These are phyloP conservation scores for Phytophthora ohioensis DNA, from an alignment of 352 stramenopile genomes.

Conservation along the genomic window DNA sequence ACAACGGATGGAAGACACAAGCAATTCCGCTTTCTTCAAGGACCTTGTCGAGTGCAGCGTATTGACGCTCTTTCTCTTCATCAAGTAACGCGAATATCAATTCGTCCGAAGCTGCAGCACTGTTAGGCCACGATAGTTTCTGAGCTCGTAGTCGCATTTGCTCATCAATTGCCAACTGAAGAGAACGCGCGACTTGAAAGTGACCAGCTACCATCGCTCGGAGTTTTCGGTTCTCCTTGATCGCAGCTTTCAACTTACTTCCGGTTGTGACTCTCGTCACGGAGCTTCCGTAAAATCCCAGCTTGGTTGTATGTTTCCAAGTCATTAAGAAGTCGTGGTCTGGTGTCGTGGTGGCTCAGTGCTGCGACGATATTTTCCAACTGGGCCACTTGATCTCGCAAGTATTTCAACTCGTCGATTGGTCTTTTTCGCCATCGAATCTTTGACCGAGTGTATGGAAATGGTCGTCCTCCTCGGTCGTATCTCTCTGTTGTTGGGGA, in stretches of 20 bases:
- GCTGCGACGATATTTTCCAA: background rate
- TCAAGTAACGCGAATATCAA: slow-evolving; percentile 21
- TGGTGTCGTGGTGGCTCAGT: slow-evolving; percentile 2
- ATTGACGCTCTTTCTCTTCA: slow-evolving; percentile 16
- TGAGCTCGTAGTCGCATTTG: slow-evolving; percentile 2
- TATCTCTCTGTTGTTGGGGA: background rate
- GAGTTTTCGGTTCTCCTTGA: slow-evolving; percentile 21
- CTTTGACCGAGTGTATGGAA: slow-evolving; percentile 28
- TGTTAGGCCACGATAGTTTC: slow-evolving; percentile 13
- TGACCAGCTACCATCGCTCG: slow-evolving; percentile 1
- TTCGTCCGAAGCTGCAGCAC: slow-evolving; percentile 6
- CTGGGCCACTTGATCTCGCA: slow-evolving; percentile 21
- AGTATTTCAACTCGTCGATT: slow-evolving; percentile 42
- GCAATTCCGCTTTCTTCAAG: slow-evolving; percentile 15
- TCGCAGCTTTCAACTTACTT: background rate
- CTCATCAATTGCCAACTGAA: slow-evolving; percentile 22
- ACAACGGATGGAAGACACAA: slow-evolving; percentile 7
- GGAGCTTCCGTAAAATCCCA: slow-evolving; percentile 1
- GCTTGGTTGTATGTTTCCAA: background rate
- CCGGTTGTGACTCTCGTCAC: slow-evolving; percentile 1
- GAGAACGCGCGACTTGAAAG: slow-evolving; percentile 6
- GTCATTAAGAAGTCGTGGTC: slow-evolving; percentile 3
- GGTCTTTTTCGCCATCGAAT: slow-evolving; percentile 32
- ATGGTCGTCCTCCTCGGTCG: slow-evolving; percentile 19
- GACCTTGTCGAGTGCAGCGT: slow-evolving; percentile 8